Conservation (phyloP, 78 protist species). For the Speleostelium caveatum region DNA sequence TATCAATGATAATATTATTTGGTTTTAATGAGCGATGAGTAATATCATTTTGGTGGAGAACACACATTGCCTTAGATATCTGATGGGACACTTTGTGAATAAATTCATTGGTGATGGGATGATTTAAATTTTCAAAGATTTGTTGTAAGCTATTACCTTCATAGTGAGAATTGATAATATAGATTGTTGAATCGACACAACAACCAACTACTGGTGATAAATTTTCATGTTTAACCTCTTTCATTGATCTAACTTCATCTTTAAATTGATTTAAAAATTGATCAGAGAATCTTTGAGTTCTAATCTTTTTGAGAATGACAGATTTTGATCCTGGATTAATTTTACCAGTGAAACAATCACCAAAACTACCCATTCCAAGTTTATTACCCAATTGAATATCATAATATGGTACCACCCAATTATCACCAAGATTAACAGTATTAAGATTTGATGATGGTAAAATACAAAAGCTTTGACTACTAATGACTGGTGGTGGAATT, state of each 20-base stretch:
- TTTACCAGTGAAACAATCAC: slow-evolving; percentile 31
- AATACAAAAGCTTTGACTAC: too few relatives aligned
- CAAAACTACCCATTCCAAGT: slow-evolving; percentile 42
- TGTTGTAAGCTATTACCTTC: neutral
- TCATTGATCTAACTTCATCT: neutral
- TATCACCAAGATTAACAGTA: too few relatives aligned
- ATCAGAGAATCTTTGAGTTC: slow-evolving; percentile 42
- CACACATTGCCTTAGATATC: slow-evolving; percentile 28
- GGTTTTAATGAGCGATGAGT: slow-evolving; percentile 44
- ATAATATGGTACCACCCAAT: slow-evolving; percentile 34
- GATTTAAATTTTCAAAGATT: neutral
- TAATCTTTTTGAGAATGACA: slow-evolving; percentile 20
- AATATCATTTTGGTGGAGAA: slow-evolving; percentile 23
- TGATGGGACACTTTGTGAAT: slow-evolving; percentile 5
- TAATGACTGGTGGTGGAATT: too few relatives aligned
- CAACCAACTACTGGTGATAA: slow-evolving; percentile 49
- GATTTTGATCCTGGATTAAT: slow-evolving; percentile 2
- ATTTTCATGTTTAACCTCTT: slow-evolving; percentile 49
- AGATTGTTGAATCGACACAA: slow-evolving; percentile 23
- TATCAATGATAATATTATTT: slow-evolving; percentile 5
- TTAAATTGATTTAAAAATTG: slow-evolving; percentile 23
- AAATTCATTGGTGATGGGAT: slow-evolving; percentile 15
- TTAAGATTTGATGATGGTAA: neutral
- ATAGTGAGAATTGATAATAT: neutral
- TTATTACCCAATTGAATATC: slow-evolving; percentile 17